Evolutionary conservation across 345 rosid genomes (phyloP), one percentile per base, ranked within the genome.

Genomic region (Rhizophora apiculata): DNA sequence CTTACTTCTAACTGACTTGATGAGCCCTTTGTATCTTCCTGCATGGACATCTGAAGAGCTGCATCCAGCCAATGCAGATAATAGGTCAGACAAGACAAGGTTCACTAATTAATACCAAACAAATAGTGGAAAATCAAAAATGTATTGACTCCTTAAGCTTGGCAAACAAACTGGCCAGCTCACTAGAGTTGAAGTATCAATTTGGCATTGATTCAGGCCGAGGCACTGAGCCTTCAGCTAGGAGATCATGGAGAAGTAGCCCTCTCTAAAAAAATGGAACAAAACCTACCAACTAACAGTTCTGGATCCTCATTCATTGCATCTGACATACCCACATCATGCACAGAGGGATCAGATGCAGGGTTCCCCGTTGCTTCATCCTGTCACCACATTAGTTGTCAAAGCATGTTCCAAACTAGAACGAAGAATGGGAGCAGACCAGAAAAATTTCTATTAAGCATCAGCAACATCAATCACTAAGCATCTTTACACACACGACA

Each of bases 1-100:
- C 83, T 81, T 86, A 82, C 67, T 39, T 87, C 90, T 54, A 81
- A 64, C 76, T 82, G 82, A 74, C 78, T 78, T 55, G 85, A 63
- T 24, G 82, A 69, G 37, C 78, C 89, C 71, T 81, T 85, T 21
- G 81, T 60, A 34, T 69, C 21, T 1, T 89, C 92, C 76, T 84
- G 83, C 68, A 85, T 82, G 20, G 96, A 89, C 72, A 89, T 76
- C 68, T 85, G 89, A 74, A 89, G 89, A 77, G 90, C 96, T 89
- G 85, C 76, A 81, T 63, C 65, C 37, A 71, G 72, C 77, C 69
- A n/a, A 65, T 7, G 73, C 31, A 64, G 31, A 37, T 6, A 68
- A 34, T 54, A 29, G 37, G 22, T 43, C 18, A 13, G 49, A 11
- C 16, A 37, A 7, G 46, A 15, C 11, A 22, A 5, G 49, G 48